Conservation (phyloP, 345 rosid genomes). For the Euphorbia peplus region DNA sequence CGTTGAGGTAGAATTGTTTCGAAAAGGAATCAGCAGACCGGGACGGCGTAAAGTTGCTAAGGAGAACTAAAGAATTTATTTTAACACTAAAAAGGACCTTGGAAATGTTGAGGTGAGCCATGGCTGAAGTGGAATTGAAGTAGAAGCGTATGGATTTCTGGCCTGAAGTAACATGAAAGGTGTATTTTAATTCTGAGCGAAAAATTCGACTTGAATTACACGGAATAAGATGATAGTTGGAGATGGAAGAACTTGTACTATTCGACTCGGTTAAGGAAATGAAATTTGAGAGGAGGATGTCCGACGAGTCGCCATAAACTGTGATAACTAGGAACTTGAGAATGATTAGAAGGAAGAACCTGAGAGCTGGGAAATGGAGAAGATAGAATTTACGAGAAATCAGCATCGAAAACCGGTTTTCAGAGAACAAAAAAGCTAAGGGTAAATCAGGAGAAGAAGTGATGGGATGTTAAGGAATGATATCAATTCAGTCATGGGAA, state of each 20-base stretch:
- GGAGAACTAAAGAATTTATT: constrained; percentile 17
- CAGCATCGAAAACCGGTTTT: background rate
- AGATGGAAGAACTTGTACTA: constrained; percentile 26
- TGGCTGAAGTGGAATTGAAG: constrained; percentile 18
- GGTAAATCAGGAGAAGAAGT: background rate
- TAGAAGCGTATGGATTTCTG: constrained; percentile 27
- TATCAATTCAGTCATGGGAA: no score
- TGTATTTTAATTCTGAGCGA: constrained; percentile 25
- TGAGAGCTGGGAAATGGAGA: no score
- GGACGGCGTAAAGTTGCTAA: constrained; percentile 29
- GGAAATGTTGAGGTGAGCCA: background rate
- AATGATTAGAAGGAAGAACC: background rate
- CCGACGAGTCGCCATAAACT: background rate
- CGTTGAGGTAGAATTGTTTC: constrained; percentile 9
- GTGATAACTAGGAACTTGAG: background rate
- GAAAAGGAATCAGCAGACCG: constrained; percentile 5
- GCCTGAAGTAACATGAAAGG: constrained; percentile 22
- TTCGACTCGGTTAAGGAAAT: background rate
- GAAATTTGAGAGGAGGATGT: background rate
- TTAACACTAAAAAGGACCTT: constrained; percentile 25
- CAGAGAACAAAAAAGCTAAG: background rate
- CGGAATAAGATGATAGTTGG: constrained; percentile 14
- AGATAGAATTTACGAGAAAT: background rate
- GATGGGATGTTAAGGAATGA: no score
- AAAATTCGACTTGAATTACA: constrained; percentile 25